Percentiles rank a stretch among this genome's conserved stretches.
phyloP scores from a whole-genome alignment of 352 stramenopile genomes.

The Pythium insidiosum region DNA sequence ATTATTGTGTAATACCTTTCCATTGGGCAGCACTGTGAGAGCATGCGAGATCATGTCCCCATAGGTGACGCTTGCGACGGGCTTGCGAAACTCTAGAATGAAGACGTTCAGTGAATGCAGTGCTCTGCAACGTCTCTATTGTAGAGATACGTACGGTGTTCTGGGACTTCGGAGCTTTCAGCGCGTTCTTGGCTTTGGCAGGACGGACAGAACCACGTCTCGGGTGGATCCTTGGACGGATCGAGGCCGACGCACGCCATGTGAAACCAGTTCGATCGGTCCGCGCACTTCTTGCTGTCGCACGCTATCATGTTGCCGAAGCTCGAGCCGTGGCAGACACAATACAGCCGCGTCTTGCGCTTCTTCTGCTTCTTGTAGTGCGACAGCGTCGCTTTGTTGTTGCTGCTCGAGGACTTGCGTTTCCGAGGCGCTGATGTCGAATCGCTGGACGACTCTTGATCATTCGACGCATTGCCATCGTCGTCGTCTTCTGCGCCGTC shows the following conservation, averaged over 20 bases:
- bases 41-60: conserved; percentile 86
- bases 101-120: neutral
- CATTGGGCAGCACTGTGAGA: conserved; percentile 42
- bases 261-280: conserved; percentile 82
- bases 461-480: too few relatives aligned
- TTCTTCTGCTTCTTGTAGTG: conserved; percentile 47
- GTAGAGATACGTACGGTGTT: conserved; percentile 46
- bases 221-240: conserved; percentile 31
- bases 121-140: neutral
- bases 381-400: conserved; percentile 1
- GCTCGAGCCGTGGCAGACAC: conserved; percentile 63
- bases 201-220: conserved; percentile 71
- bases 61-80: conserved; percentile 75
- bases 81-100: conserved; percentile 64
- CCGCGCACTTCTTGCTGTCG: conserved; percentile 69
- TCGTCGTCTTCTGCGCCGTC: too few relatives aligned
- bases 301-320: conserved; percentile 82
- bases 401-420: too few relatives aligned
- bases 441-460: too few relatives aligned
- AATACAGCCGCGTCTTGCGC: conserved; percentile 63
- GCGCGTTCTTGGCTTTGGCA: conserved; percentile 41
- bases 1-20: too few relatives aligned
- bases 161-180: conserved; percentile 53
- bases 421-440: too few relatives aligned
- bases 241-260: conserved; percentile 67